Conservation (phyloP, 1,284 basidiomycete species). For the Pterulicium gracile region DNA sequence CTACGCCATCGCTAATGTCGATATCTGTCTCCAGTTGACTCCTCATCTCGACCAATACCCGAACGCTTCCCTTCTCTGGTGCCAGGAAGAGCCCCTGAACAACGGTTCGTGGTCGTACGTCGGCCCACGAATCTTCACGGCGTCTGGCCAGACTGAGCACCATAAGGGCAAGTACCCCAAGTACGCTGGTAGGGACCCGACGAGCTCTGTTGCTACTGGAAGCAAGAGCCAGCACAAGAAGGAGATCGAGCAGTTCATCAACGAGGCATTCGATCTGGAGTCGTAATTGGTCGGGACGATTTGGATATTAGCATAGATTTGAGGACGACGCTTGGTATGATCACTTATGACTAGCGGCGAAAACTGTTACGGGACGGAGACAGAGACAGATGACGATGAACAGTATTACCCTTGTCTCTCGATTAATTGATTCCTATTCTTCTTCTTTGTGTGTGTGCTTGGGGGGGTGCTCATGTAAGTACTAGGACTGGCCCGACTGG, state of each 20-base stretch:
- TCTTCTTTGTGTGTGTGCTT: too few relatives aligned
- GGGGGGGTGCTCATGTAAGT: too few relatives aligned
- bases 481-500: too few relatives aligned
- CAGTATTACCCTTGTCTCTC: too few relatives aligned
- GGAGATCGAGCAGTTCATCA: constrained; percentile 70
- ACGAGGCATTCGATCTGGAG: constrained; percentile 38
- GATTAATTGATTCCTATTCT: too few relatives aligned
- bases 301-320: too few relatives aligned
- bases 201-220: constrained; percentile 84
- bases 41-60: constrained; percentile 93
- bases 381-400: too few relatives aligned
- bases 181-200: constrained; percentile 83
- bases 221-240: constrained; percentile 84
- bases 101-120: constrained; percentile 92
- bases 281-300: too few relatives aligned
- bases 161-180: constrained; percentile 85
- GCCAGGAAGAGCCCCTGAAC: constrained; percentile 90
- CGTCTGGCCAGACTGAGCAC: constrained; percentile 75
- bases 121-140: constrained; percentile 79
- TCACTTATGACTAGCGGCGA: too few relatives aligned
- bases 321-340: too few relatives aligned
- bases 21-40: constrained; percentile 41
- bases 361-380: too few relatives aligned
- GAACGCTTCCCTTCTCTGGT: constrained; percentile 88
- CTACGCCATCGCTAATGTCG: constrained; percentile 8